Evolutionary conservation across 352 stramenopile genomes (phyloP).

Genomic region (Globisporangium yorkense): DNA sequence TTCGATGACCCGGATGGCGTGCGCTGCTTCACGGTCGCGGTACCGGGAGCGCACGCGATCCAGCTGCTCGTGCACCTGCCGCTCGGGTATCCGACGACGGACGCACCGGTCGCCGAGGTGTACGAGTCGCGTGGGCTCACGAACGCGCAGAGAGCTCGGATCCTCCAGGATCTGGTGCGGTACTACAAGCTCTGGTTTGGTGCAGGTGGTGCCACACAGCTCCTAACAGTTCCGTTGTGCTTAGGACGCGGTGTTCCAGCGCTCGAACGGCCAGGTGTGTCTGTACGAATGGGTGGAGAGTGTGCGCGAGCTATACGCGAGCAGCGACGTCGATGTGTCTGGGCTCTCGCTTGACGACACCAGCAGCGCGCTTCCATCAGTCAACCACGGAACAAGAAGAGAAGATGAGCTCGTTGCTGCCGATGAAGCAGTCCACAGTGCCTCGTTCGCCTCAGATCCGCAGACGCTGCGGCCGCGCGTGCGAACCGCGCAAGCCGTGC

Average conservation of each 20-base stretch:
- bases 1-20: conserved; percentile 32
- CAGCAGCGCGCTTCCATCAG: not conserved
- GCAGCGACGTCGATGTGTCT: conserved; percentile 28
- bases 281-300: conserved; percentile 86
- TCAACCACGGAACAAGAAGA: not conserved
- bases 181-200: not conserved
- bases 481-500: conserved; percentile 47
- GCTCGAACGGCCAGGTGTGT: conserved; percentile 73
- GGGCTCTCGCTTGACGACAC: conserved; percentile 1
- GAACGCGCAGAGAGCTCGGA: conserved; percentile 53
- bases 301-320: conserved; percentile 65
- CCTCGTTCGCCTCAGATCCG: conserved; percentile 43
- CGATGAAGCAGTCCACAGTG: conserved; percentile 7
- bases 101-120: conserved; percentile 69
- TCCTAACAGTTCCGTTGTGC: not conserved
- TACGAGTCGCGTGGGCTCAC: conserved; percentile 81
- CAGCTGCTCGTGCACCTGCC: conserved; percentile 69
- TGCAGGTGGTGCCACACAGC: conserved; percentile 1
- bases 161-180: conserved; percentile 54
- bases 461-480: conserved; percentile 63
- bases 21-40: conserved; percentile 51
- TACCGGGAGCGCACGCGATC: conserved; percentile 61
- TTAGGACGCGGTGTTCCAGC: conserved; percentile 56
- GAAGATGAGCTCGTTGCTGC: conserved; percentile 1
- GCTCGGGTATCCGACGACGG: conserved; percentile 54